Evolutionary conservation across 1,139 yeast genomes (phyloP).

Genomic region (Saccharomyces hybrid): DNA sequence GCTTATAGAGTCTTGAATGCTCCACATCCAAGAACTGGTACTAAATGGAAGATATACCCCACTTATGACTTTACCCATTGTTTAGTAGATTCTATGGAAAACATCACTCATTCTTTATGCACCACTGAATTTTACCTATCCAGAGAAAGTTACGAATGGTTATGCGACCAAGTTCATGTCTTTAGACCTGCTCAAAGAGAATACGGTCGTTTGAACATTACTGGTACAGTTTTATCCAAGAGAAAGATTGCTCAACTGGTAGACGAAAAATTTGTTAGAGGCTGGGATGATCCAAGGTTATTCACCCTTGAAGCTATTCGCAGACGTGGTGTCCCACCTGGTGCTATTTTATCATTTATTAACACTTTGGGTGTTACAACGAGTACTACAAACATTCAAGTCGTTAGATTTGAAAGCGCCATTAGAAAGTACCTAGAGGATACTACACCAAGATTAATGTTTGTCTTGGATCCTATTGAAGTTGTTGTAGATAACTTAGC

Average conservation of each 20-base stretch:
- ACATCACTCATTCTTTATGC: constrained; percentile 89
- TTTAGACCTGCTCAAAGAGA: constrained; percentile 98
- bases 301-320: constrained; percentile 90
- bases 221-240: constrained; percentile 91
- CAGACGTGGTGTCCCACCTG: constrained; percentile 99
- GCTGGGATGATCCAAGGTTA: constrained; percentile 98
- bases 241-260: constrained; percentile 93
- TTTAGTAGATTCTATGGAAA: constrained; percentile 94
- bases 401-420: constrained; percentile 79
- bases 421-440: constrained; percentile 82
- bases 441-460: constrained; percentile 91
- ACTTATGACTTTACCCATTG: constrained; percentile 98
- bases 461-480: constrained; percentile 80
- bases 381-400: constrained; percentile 83
- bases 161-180: constrained; percentile 89
- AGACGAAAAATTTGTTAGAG: constrained; percentile 71
- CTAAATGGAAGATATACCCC: constrained; percentile 95
- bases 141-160: constrained; percentile 96
- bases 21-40: constrained; percentile 93
- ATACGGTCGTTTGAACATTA: constrained; percentile 89
- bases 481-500: constrained; percentile 75
- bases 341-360: constrained; percentile 87
- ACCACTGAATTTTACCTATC: constrained; percentile 90
- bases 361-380: constrained; percentile 97
- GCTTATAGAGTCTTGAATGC: constrained; percentile 93